phyloP scores from a whole-genome alignment of 768 basidiomycete genomes.

The Leccinum disarticulatum region DNA sequence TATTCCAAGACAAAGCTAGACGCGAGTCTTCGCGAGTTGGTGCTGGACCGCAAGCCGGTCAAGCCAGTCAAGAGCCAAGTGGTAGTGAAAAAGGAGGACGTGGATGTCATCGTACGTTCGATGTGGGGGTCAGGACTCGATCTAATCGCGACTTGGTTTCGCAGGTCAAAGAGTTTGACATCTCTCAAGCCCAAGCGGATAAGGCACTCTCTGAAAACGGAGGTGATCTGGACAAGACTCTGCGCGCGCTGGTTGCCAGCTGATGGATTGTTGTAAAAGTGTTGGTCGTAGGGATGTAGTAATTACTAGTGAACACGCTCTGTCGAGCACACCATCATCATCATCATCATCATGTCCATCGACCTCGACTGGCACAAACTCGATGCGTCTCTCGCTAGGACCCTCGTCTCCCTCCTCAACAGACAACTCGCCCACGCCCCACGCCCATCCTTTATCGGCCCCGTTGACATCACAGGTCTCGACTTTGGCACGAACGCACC shows the following conservation, averaged over 20 bases:
- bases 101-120: slow-evolving; percentile 28
- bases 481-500: slow-evolving; percentile 85
- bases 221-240: slow-evolving; percentile 29
- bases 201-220: slow-evolving; percentile 30
- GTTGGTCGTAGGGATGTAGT: too few relatives aligned
- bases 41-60: slow-evolving; percentile 46
- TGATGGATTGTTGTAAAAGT: slow-evolving; percentile 2
- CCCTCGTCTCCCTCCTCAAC: slow-evolving; percentile 76
- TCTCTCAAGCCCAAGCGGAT: slow-evolving; percentile 30
- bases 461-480: slow-evolving; percentile 80
- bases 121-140: background rate
- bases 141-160: slow-evolving; percentile 13
- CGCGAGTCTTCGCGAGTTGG: slow-evolving; percentile 50
- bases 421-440: slow-evolving; percentile 65
- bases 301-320: background rate
- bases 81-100: slow-evolving; percentile 29
- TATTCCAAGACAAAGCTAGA: slow-evolving; percentile 34
- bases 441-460: slow-evolving; percentile 94
- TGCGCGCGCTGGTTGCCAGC: slow-evolving; percentile 28
- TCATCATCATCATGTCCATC: slow-evolving; percentile 67
- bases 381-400: slow-evolving; percentile 65
- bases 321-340: background rate
- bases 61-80: slow-evolving; percentile 42
- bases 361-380: slow-evolving; percentile 93
- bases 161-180: slow-evolving; percentile 32